Base-by-base conservation (phyloP, 2,329 filamentous ascomycete species). In the Neonectria hederae region DNA sequence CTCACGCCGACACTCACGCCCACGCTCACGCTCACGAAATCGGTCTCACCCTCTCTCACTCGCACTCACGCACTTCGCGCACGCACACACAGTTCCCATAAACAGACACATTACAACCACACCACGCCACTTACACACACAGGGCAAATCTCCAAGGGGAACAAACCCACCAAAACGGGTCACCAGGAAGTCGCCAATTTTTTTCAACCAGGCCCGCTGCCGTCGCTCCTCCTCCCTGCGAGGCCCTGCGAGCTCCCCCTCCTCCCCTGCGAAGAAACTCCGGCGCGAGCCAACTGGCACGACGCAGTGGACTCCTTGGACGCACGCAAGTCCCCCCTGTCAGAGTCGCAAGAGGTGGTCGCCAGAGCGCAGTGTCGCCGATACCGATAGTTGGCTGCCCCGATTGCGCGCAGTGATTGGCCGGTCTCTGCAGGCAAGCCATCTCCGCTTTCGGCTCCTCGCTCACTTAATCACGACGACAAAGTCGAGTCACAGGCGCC, bases 361-460 rank as follows among this genome's bases (percentile, higher is more conserved):
- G 28, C 46, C 19, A 48, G 28, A 9, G 22, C 35, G 46, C 19
- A 48, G 22, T 45, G 46, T 35, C 11, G n/a, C 46, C 22, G 35
- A 38, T 38, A 38, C 69, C 69, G 62, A 69, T 71, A 69, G 68
- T 68, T 63, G 66, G 35, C 66, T 68, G 53, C 28, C 26, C 70
- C 62, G 69, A 73, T 73, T 72, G 68, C 68, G 52, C 53, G 59
- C 51, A 51, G 58, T 64, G 54, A 73, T 73, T 73, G 69, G 71
- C 59, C 64, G 56, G 51, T 54, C 62, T 55, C 57, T 68, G 62
- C 70, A 63, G 62, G 61, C 70, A 66, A 65, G 64, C 55, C 62
- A 69, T 59, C 71, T 74, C 72, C 72, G 72, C 62, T 74, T 74
- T 74, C 72, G 72, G 72, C 67, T 72, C 51, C 67, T 74, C 67